Percentiles rank a stretch among this genome's conserved stretches.
These are phyloP conservation scores for Podila epigama DNA, from an alignment of 192 early-diverging fungal species.

Conservation along the genomic window DNA sequence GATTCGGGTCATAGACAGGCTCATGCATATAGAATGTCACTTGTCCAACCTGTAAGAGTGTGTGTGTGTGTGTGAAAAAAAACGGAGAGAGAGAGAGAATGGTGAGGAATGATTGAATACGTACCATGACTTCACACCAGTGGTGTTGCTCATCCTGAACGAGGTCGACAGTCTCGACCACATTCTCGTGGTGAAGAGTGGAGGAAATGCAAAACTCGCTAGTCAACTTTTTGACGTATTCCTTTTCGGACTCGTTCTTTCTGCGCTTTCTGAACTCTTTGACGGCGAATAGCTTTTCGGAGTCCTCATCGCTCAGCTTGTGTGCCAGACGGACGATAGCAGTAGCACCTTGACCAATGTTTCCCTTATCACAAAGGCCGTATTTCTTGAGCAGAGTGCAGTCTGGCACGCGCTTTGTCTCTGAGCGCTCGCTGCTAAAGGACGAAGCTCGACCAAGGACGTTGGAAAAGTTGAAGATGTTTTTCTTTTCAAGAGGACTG, in stretches of 20 bases:
- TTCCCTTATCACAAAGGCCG: constrained; percentile 76
- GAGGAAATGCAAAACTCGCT: constrained; percentile 96
- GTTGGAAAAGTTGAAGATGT: constrained; percentile 36
- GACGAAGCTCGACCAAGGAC: constrained; percentile 11
- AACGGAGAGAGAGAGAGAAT: not conserved
- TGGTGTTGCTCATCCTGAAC: constrained; percentile 89
- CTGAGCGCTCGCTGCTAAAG: constrained; percentile 36
- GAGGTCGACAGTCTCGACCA: constrained; percentile 93
- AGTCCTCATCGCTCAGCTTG: constrained; percentile 69
- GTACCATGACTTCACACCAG: constrained; percentile 83
- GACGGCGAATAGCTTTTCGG: constrained; percentile 81
- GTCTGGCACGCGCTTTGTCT: not conserved
- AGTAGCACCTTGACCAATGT: constrained; percentile 89
- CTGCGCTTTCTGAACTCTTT: constrained; percentile 92
- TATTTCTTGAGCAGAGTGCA: constrained; percentile 78
- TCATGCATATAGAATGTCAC: not conserved
- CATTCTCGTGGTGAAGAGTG: constrained; percentile 86
- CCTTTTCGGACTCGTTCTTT: constrained; percentile 88
- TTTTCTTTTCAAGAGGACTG: constrained; percentile 39
- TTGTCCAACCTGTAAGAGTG: too few relatives aligned
- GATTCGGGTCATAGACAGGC: too few relatives aligned
- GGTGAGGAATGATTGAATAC: constrained; percentile 14
- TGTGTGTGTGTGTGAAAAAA: too few relatives aligned
- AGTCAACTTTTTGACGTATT: constrained; percentile 94
- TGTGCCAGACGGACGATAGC: constrained; percentile 91